Evolutionary conservation across 306 rosid species (phyloP), one percentile per base, ranked within the genome.

Genomic region (Lathyrus oleraceus): DNA sequence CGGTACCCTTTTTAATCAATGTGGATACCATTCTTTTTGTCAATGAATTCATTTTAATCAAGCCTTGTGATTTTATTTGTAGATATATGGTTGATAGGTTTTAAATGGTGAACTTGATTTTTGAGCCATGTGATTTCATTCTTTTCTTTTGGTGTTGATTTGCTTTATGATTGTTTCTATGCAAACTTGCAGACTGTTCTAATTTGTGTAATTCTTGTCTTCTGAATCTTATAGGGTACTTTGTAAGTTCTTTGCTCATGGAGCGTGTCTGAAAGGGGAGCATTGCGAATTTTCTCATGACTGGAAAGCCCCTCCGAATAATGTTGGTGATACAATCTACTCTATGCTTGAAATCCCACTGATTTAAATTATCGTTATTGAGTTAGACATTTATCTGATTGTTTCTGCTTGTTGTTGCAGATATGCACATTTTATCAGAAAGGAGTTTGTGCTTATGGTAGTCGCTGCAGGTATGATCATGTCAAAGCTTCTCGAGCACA

Each of bases 201-300:
- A 60, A 44, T 8, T 49, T 63, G 6, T 68, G 27, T 63, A 23
- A 23, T 66, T 58, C 40, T 53, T 66, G 10, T 58, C 62, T 59
- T 72, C 56, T 76, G 76, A 43, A 49, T 59, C 69, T 19, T 81
- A 5, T 81, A 95, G 99, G 95, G 83, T 89, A 72, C 89, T 87
- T 39, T 95, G 99, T 84, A 95, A 95, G 87, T 95, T 91, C 86
- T 95, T 84, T 82, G 89, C 96, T 51, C 95, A 91, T 58, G 99
- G 99, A 63, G 97, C 97, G 4, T 95, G 99, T 78, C 75, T 95
- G 69, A 95, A 95, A 81, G 99, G 99, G 87, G 97, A 87, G 76
- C 93, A 87, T 80, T 95, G 99, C 32, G 96, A 95, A 78, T 95
- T 79, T 86, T 89, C 99, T 27, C 99, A 95, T 82, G 92, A 91